Percentiles rank a stretch among this genome's conserved stretches.
These are phyloP conservation scores for Tolypocladium guangdongense DNA, from an alignment of 2,329 filamentous ascomycete species.

Conservation along the genomic window DNA sequence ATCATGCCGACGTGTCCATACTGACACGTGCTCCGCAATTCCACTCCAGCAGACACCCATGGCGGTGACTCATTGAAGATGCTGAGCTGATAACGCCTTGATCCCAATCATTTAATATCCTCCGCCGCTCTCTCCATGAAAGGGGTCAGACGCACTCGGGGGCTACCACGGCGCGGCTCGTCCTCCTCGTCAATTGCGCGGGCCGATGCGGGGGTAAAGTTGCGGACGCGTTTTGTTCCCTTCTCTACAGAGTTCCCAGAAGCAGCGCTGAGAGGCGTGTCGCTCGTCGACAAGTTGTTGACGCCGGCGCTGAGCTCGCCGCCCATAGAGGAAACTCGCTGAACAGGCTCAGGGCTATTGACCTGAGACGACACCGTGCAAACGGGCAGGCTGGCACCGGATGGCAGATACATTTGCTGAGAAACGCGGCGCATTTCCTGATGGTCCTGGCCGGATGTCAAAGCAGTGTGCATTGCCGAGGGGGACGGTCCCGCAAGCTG, in stretches of 20 bases:
- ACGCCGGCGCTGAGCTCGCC: constrained; percentile 1
- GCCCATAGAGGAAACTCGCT: constrained; percentile 3
- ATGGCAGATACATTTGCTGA: constrained; percentile 23
- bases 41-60: not conserved
- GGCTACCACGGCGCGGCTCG: constrained; percentile 25
- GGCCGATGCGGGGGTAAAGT: constrained; percentile 34
- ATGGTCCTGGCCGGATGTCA: constrained; percentile 10
- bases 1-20: not conserved
- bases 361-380: constrained; percentile 6
- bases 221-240: constrained; percentile 32
- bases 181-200: constrained; percentile 37
- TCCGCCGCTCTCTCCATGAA: constrained; percentile 1
- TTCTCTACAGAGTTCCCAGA: constrained; percentile 17
- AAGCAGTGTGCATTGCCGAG: constrained; percentile 8
- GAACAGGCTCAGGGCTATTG: constrained; percentile 6
- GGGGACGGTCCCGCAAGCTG: constrained; percentile 3
- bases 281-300: constrained; percentile 4
- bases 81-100: not conserved
- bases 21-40: not conserved
- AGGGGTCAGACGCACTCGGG: constrained; percentile 12
- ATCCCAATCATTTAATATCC: not conserved
- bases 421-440: constrained; percentile 29
- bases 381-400: constrained; percentile 9
- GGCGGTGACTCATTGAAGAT: not conserved
- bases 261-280: constrained; percentile 6